Base-by-base conservation (phyloP, 2,329 filamentous ascomycete genomes). In the Pseudonectria buxi region DNA sequence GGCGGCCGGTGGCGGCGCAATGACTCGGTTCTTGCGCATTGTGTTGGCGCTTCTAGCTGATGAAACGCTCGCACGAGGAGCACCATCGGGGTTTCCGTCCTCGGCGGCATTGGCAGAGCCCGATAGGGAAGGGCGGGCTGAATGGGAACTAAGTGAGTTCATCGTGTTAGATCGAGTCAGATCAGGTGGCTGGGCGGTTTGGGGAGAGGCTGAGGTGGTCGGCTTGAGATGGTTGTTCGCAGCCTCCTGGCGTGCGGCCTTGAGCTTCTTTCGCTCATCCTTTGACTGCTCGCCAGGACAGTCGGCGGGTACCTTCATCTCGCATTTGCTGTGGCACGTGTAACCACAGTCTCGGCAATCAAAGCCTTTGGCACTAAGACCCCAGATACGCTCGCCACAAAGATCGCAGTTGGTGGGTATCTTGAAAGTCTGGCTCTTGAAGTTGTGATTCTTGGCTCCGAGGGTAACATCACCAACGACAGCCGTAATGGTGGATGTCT, bases 341-440 rank as follows among this genome's bases (percentile, higher is more conserved):
- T 95, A 98, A 24, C 94, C 92, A 55, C 92, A 98, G 59, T 96
- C 90, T 49, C 84, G 78, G 56, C 92, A 98, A 58, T 94, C 89
- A 56, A 95, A 94, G 0, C 92, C 92, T 64, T 98, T 98, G 26
- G 92, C 90, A 22, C 87, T 94, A 27, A 98, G 63, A 1, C 92
- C 92, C 92, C 92, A 98, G 58, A 98, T 95, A 18, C 92, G 78
- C 57, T 98, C 92, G 13, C 89, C 89, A 51, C 92, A 98, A 10
- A 95, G 73, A 60, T 98, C 92, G 65, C 92, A 98, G 58, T 96
- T 96, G 4, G 92, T 98, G 0, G 94, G 94, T 41, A 98, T 95
- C 61, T 96, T 96, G 72, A 96, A 98, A 0, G 92, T 96, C 56
- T 96, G 88, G n/a, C 86, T 81, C 63, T 94, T 95, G 74, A 98